phyloP scores from a whole-genome alignment of 2,329 filamentous ascomycete species.

The Escovopsis sp. region DNA sequence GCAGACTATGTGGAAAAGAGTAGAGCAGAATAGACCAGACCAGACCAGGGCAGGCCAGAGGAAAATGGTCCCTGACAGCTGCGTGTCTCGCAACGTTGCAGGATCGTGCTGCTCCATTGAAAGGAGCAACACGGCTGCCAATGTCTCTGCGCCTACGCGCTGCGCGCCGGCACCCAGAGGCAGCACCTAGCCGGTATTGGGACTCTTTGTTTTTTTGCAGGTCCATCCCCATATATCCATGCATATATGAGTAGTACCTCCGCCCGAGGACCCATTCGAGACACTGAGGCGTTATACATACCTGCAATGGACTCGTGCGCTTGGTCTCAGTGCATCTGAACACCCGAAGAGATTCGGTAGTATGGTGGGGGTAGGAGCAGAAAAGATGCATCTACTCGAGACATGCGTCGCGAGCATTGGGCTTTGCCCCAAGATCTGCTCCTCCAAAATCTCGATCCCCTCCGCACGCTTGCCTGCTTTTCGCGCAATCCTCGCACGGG shows the following conservation, averaged over 20 bases:
- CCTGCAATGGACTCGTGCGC: no score
- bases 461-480: no score
- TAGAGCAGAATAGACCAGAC: background rate
- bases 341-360: no score
- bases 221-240: no score
- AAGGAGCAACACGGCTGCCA: constrained; percentile 3
- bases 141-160: background rate
- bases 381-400: constrained; percentile 6
- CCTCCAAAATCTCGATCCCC: no score
- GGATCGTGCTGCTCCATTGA: constrained; percentile 5
- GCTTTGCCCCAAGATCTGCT: background rate
- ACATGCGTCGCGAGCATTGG: constrained; percentile 3
- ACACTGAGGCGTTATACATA: no score
- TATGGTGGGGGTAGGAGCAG: no score
- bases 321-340: constrained; percentile 1
- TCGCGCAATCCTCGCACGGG: no score
- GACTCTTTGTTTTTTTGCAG: background rate
- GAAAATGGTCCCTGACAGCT: constrained; percentile 7
- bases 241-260: no score
- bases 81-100: constrained; percentile 8
- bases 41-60: background rate
- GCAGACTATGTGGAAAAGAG: no score
- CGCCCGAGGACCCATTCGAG: background rate
- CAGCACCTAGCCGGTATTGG: constrained; percentile 4
- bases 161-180: constrained; percentile 1